A percentile compares a stretch with the other conserved stretches of the same genome.
Conservation (phyloP, 495 filamentous ascomycete genomes). For the Penicillium cosmopolitanum region DNA sequence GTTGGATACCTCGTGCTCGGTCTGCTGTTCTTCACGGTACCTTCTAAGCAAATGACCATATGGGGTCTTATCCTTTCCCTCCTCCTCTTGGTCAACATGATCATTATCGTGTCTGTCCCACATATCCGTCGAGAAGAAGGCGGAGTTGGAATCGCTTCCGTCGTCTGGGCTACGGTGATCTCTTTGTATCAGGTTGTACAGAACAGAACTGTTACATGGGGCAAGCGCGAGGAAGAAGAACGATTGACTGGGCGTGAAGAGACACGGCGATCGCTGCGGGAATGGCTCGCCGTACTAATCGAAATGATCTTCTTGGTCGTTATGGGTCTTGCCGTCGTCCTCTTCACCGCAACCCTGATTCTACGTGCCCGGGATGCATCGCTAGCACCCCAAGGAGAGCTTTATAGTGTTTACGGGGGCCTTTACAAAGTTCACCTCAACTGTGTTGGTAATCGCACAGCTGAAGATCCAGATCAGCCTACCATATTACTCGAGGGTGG, state of each 20-base stretch:
- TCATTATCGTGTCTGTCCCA: slow-evolving; percentile 74
- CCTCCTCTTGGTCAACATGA: slow-evolving; percentile 79
- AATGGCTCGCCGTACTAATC: slow-evolving; percentile 84
- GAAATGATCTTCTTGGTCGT: slow-evolving; percentile 70
- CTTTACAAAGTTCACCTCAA: slow-evolving; percentile 85
- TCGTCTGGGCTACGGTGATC: slow-evolving; percentile 74
- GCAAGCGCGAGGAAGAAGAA: slow-evolving; percentile 89
- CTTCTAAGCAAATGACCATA: slow-evolving; percentile 74
- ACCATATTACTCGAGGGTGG: slow-evolving; percentile 87
- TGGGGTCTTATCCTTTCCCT: slow-evolving; percentile 64
- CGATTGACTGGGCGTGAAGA: slow-evolving; percentile 89
- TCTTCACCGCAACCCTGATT: slow-evolving; percentile 78
- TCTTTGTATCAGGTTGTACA: slow-evolving; percentile 62
- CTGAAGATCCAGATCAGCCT: slow-evolving; percentile 46
- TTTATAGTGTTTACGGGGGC: slow-evolving; percentile 76
- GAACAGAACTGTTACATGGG: slow-evolving; percentile 81
- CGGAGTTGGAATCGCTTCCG: slow-evolving; percentile 84
- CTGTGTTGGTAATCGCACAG: slow-evolving; percentile 70
- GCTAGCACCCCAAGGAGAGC: slow-evolving; percentile 68
- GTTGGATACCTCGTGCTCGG: slow-evolving; percentile 71
- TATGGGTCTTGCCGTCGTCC: slow-evolving; percentile 64
- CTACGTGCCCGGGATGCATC: slow-evolving; percentile 76
- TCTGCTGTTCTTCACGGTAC: slow-evolving; percentile 85
- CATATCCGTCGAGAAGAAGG: slow-evolving; percentile 80
- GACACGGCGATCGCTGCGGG: slow-evolving; percentile 74